Percentiles rank a stretch among this genome's conserved stretches.
phyloP scores from a whole-genome alignment of 2,329 filamentous ascomycete species.

The Pleoardoris graminearum region DNA sequence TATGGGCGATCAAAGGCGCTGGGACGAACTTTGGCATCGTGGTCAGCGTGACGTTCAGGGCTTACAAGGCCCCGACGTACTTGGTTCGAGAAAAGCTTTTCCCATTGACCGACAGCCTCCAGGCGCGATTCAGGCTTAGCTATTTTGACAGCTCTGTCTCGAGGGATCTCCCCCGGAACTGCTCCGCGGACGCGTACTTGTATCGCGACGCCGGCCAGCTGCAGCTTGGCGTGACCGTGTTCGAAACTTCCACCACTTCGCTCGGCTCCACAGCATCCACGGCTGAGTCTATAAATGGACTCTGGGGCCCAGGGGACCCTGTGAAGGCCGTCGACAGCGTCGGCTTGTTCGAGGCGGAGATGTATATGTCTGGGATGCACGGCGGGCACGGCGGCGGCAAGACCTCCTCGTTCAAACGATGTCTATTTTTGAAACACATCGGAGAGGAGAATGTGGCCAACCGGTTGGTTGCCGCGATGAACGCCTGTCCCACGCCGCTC shows the following conservation, averaged over 20 bases:
- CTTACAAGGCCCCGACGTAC: slow-evolving; percentile 51
- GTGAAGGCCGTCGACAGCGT: slow-evolving; percentile 51
- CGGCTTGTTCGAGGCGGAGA: slow-evolving; percentile 61
- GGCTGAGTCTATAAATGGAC: slow-evolving; percentile 9
- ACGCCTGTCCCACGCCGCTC: slow-evolving; percentile 54
- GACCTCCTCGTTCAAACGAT: slow-evolving; percentile 67
- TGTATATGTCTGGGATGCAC: slow-evolving; percentile 65
- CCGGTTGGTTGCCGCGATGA: slow-evolving; percentile 52
- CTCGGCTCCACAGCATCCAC: slow-evolving; percentile 11
- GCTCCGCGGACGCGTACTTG: slow-evolving; percentile 61
- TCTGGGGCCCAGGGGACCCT: slow-evolving; percentile 43
- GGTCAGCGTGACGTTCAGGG: slow-evolving; percentile 58
- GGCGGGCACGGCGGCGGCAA: slow-evolving; percentile 61
- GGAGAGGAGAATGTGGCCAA: slow-evolving; percentile 38
- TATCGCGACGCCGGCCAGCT: slow-evolving; percentile 54
- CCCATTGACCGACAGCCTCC: slow-evolving; percentile 26
- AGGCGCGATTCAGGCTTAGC: slow-evolving; percentile 44
- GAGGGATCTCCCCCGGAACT: slow-evolving; percentile 46
- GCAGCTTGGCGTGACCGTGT: slow-evolving; percentile 57
- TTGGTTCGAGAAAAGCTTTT: slow-evolving; percentile 32
- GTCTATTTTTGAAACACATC: slow-evolving; percentile 61
- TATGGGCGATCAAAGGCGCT: slow-evolving; percentile 64
- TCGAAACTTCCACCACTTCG: slow-evolving; percentile 45
- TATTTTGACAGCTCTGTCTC: slow-evolving; percentile 49
- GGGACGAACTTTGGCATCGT: slow-evolving; percentile 65